Conservation (phyloP, 352 stramenopile species). For the Phytopythium montanum region DNA sequence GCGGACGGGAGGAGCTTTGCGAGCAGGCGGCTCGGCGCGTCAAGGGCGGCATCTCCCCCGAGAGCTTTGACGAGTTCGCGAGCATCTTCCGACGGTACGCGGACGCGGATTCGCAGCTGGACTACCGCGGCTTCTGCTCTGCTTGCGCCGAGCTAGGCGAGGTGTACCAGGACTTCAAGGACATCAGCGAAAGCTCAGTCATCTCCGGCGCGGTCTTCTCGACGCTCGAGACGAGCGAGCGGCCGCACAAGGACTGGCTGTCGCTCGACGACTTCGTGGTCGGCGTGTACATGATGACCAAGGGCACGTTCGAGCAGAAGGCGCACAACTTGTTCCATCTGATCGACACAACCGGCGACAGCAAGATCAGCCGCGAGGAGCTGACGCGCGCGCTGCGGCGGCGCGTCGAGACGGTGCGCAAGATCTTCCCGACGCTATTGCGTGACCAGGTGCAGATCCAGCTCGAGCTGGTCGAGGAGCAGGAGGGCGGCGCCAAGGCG, state of each 20-base stretch:
- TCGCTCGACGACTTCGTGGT: constrained; percentile 78
- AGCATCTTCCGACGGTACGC: constrained; percentile 51
- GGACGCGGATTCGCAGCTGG: constrained; percentile 46
- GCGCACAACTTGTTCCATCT: constrained; percentile 70
- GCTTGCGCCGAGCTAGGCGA: constrained; percentile 56
- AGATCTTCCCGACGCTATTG: constrained; percentile 72
- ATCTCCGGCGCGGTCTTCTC: constrained; percentile 74
- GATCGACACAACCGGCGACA: constrained; percentile 60
- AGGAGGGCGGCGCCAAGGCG: constrained; percentile 9
- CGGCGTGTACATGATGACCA: constrained; percentile 79
- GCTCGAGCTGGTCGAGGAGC: constrained; percentile 8
- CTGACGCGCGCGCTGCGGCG: constrained; percentile 64
- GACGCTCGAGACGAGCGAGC: constrained; percentile 54
- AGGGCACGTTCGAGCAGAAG: constrained; percentile 78
- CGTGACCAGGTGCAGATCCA: constrained; percentile 69
- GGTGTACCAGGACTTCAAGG: constrained; percentile 57
- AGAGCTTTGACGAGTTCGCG: constrained; percentile 51
- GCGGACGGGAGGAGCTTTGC: background rate
- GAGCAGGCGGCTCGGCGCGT: constrained; percentile 20
- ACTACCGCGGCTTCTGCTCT: constrained; percentile 56
- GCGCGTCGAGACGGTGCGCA: constrained; percentile 66
- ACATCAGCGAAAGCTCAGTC: constrained; percentile 54
- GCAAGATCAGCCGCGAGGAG: constrained; percentile 78
- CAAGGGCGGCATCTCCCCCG: constrained; percentile 44
- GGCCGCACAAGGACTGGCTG: constrained; percentile 58